Conservation (phyloP, 768 basidiomycete species). For the Collybia nuda region DNA sequence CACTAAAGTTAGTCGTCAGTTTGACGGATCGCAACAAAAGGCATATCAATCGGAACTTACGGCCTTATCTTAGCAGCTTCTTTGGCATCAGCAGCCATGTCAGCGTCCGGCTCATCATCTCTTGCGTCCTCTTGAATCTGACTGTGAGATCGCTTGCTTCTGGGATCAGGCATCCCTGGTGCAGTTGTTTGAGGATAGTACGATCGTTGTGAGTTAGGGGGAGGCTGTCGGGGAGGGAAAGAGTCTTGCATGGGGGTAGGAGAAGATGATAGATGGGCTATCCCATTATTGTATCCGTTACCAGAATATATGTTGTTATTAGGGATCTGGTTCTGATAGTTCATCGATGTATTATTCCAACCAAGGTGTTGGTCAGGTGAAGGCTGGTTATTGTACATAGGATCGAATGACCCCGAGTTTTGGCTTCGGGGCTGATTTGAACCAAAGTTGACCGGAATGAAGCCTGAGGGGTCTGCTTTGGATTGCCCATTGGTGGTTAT, state of each 20-base stretch:
- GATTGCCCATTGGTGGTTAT: background rate
- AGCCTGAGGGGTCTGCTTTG: conserved; percentile 1
- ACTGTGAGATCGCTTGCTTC: conserved; percentile 36
- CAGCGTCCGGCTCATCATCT: conserved; percentile 37
- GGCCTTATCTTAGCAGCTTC: conserved; percentile 41
- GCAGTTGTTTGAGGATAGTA: conserved; percentile 18
- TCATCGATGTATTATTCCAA: conserved; percentile 12
- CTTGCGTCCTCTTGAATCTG: conserved; percentile 28
- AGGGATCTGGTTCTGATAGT: conserved; percentile 9
- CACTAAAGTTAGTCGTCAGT: conserved; percentile 17
- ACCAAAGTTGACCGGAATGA: conserved; percentile 1
- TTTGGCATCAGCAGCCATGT: conserved; percentile 28
- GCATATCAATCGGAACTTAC: conserved; percentile 26
- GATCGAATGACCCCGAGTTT: conserved; percentile 8
- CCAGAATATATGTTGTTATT: conserved; percentile 5
- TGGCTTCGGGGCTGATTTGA: conserved; percentile 9
- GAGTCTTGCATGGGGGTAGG: conserved; percentile 24
- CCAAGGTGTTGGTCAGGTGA: conserved; percentile 9
- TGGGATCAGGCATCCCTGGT: conserved; percentile 16
- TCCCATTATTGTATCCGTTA: conserved; percentile 11
- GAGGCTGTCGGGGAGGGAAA: conserved; percentile 17
- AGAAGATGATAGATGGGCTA: conserved; percentile 16
- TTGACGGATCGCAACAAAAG: background rate
- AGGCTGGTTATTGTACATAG: conserved; percentile 7
- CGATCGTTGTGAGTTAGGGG: conserved; percentile 4